Base-by-base conservation (phyloP, 192 early-diverging fungal genomes). In the Hyaloraphidium curvatum region DNA sequence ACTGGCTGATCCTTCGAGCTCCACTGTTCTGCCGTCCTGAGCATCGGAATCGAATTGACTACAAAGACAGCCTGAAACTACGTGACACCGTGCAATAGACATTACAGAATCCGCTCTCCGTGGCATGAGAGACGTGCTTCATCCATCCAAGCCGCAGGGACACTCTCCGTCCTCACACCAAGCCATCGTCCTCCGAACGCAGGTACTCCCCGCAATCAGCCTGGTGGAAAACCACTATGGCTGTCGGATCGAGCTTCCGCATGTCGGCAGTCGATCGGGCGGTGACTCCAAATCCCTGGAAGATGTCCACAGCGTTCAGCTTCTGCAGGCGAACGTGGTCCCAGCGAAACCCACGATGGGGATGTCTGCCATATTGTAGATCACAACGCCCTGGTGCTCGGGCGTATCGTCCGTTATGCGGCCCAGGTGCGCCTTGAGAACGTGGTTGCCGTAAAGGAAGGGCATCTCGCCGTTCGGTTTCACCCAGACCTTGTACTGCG, bases 391-490 rank as follows among this genome's bases (percentile, higher is more conserved):
- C 62, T 91, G 88, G 67, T 98, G 87, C 64, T 95, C 88, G 27
- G 94, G 94, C 23, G 89, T 94, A 66, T 98, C 91, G 61, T 98
- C 94, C 4, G 94, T 94, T 52, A 95, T 88, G 39, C 94, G 72
- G 17, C 91, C 91, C 55, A 98, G 69, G 61, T 98, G 94, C 7
- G 92, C 95, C 66, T 94, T 98, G 52, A 92, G 75, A 35, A 96
- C 76, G 62, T 98, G 83, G 75, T 98, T 98, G 11, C 95, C 92
- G 60, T 98, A 98, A 55, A 98, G 57, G 72, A 89, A 98, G 7
- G 89, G 84, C 91, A 92, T 96, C 68, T 98, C 95, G 50, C 95
- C 95, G 61, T 87, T 93, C 31, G 95, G 91, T 66, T 96, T 98
- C 43, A 98, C 82, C 92, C 95, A 98, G 51, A 98, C 81, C 68